Base-by-base conservation (phyloP, 352 stramenopile genomes). In the Phytophthora melonis region DNA sequence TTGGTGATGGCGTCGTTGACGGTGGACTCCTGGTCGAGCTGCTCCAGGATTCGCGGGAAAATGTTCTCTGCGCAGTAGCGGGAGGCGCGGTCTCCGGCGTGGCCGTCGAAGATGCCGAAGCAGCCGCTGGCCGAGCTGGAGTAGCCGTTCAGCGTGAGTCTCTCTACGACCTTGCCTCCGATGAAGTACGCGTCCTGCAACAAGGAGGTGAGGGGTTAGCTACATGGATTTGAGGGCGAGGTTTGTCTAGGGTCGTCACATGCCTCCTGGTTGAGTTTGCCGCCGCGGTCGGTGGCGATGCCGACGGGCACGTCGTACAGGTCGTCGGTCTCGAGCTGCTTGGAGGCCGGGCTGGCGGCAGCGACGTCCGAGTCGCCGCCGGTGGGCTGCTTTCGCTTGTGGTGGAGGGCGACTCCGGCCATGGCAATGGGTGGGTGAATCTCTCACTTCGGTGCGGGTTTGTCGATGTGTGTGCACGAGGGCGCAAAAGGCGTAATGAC, bases 21-120 rank as follows among this genome's bases (percentile, higher is more conserved):
- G 2, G 68, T 75, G 30, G 70, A 77, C 56, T 77, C 66, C 4
- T 57, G 45, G 7, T 65, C 61, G 6, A 92, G 72, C 34, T 81
- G 70, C 19, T 87, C 81, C 13, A 87, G 70, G 45, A 95, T 93
- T 34, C 86, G 82, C 0, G 66, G 66, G 63, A 96, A 94, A 14
- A 93, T 77, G 59, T 90, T 80, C 70, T 96, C 84, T 32, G 87
- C 89, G 30, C 83, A 93, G 75, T 90, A 95, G 41, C 85, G 81
- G 54, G 89, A 93, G 53, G 89, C 89, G 63, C 88, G 87, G 70
- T 94, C 88, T 53, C 89, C 87, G 10, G 87, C 84, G 59, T 96
- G 89, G 63, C 89, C 89, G 58, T 96, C 89, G 66, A 96, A 96
- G 30, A 96, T 79, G 43, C 89, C 89, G 68, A 93, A 96, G 64